phyloP scores from a whole-genome alignment of 1,139 yeast species.

The Geotrichum carabidarum region DNA sequence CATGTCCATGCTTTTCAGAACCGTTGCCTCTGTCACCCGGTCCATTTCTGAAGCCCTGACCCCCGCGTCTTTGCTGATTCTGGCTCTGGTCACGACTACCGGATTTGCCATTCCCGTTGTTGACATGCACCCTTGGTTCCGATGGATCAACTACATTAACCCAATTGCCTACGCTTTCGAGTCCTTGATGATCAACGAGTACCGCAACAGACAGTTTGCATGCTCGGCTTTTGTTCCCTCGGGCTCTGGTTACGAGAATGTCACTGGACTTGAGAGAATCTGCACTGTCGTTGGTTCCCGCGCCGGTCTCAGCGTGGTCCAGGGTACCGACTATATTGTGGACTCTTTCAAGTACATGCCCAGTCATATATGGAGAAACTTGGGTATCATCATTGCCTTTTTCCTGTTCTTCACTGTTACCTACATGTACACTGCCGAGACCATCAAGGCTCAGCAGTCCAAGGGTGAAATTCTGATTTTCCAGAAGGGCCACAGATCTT shows the following conservation, averaged over 20 bases:
- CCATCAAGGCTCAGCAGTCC: slow-evolving; percentile 68
- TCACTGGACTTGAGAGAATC: slow-evolving; percentile 42
- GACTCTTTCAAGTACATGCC: slow-evolving; percentile 47
- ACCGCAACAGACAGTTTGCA: slow-evolving; percentile 42
- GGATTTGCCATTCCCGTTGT: slow-evolving; percentile 70
- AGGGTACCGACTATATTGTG: slow-evolving; percentile 55
- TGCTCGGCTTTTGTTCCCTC: slow-evolving; percentile 50
- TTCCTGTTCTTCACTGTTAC: slow-evolving; percentile 50
- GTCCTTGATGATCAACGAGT: slow-evolving; percentile 61
- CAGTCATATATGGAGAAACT: slow-evolving; percentile 75
- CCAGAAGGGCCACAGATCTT: slow-evolving; percentile 44
- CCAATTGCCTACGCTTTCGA: slow-evolving; percentile 70
- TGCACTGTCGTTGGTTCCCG: slow-evolving; percentile 62
- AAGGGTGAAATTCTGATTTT: slow-evolving; percentile 78
- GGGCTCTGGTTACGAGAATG: slow-evolving; percentile 45
- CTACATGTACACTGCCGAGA: slow-evolving; percentile 57
- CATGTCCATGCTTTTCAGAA: slow-evolving; percentile 69
- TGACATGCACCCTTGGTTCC: slow-evolving; percentile 69
- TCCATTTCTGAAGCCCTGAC: slow-evolving; percentile 66
- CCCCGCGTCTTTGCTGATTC: slow-evolving; percentile 59
- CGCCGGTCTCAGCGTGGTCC: slow-evolving; percentile 51
- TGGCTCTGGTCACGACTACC: slow-evolving; percentile 63
- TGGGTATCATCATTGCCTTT: slow-evolving; percentile 63
- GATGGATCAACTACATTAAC: slow-evolving; percentile 71
- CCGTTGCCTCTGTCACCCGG: slow-evolving; percentile 60